Percentiles rank a stretch among this genome's conserved stretches.
These are phyloP conservation scores for Nakazawaea anatomiae DNA, from an alignment of 805 yeast genomes.

Conservation along the genomic window DNA sequence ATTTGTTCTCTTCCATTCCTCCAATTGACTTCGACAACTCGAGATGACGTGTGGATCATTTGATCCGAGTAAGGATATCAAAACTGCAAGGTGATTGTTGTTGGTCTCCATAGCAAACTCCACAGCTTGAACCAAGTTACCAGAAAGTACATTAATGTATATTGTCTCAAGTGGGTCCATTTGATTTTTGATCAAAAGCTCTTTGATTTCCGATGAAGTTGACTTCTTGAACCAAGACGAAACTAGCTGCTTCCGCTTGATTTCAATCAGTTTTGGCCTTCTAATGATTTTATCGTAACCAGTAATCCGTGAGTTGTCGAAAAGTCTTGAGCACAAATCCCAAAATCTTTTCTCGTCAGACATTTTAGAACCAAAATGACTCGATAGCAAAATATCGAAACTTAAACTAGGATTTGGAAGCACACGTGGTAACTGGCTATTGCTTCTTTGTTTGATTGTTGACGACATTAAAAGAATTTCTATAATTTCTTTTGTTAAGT, in stretches of 20 bases:
- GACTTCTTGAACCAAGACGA: slow-evolving; percentile 51
- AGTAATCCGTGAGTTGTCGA: slow-evolving; percentile 32
- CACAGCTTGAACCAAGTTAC: slow-evolving; percentile 59
- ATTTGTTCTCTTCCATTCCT: slow-evolving; percentile 52
- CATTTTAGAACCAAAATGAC: slow-evolving; percentile 10
- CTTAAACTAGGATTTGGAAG: slow-evolving; percentile 21
- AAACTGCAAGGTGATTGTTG: slow-evolving; percentile 64
- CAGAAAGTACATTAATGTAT: slow-evolving; percentile 43
- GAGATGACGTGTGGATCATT: slow-evolving; percentile 51
- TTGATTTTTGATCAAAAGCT: slow-evolving; percentile 18
- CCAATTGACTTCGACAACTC: slow-evolving; percentile 57
- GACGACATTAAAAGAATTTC: slow-evolving; percentile 19
- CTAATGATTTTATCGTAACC: not conserved
- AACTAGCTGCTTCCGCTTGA: slow-evolving; percentile 38
- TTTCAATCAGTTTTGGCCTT: slow-evolving; percentile 2
- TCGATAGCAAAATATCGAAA: slow-evolving; percentile 23
- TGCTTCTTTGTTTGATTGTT: slow-evolving; percentile 18
- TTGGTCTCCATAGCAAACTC: slow-evolving; percentile 51
- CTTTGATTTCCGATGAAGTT: slow-evolving; percentile 29
- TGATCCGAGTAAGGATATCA: slow-evolving; percentile 67
- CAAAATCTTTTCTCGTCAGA: slow-evolving; percentile 31
- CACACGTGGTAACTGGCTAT: slow-evolving; percentile 32
- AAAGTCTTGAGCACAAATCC: slow-evolving; percentile 58
- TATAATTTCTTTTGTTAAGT: slow-evolving; percentile 13
- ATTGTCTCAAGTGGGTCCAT: slow-evolving; percentile 44